Base-by-base conservation (phyloP, 257 asterid genomes). In the Lithospermum erythrorhizon region DNA sequence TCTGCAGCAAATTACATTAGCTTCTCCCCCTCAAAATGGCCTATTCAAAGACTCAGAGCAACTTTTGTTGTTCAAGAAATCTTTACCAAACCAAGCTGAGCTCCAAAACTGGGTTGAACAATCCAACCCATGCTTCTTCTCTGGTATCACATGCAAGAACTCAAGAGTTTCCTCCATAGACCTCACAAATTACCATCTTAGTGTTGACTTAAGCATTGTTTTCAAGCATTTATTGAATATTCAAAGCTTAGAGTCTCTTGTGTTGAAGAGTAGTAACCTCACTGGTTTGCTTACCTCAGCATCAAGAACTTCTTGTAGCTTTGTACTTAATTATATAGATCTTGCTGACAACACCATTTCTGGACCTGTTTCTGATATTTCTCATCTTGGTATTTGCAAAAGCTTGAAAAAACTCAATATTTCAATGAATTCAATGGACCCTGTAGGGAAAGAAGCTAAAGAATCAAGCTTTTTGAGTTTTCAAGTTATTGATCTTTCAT, bases 301-400 rank as follows among this genome's bases (percentile, higher is more conserved):
- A 13, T 59, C 80, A 8, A 76, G 74, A 70, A 57, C 75, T 69
- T 63, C 82, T 25, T 88, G 98, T 62, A 45, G 65, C 14, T 56
- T 48, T 22, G 45, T 61, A 9, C 58, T 91, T 20, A 68, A 48
- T 37, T 70, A 70, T 0, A 13, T 91, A 75, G 98, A 91, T 91
- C 97, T 91, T 63, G 75, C 98, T 16, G 86, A 59, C 22, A 91
- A 91, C 71, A 54, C 71, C 62, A 63, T 91, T 69, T 78, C 98
- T 11, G 96, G 98, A 3, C 80, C 87, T 0, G 56, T 81, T 23
- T 49, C 82, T 32, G 95, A 86, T 64, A 54, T 88, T 37, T 57
- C 81, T 11, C 63, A 75, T 23, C 73, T 91, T 27, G 82, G 75
- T 13, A 69, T 61, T 55, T 91, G 98, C 76, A 68, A 97, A 21